Percentiles rank a stretch among this genome's conserved stretches.
Evolutionary conservation across 1,284 basidiomycete genomes (phyloP).

Genomic region (Rhodotorula sp.): DNA sequence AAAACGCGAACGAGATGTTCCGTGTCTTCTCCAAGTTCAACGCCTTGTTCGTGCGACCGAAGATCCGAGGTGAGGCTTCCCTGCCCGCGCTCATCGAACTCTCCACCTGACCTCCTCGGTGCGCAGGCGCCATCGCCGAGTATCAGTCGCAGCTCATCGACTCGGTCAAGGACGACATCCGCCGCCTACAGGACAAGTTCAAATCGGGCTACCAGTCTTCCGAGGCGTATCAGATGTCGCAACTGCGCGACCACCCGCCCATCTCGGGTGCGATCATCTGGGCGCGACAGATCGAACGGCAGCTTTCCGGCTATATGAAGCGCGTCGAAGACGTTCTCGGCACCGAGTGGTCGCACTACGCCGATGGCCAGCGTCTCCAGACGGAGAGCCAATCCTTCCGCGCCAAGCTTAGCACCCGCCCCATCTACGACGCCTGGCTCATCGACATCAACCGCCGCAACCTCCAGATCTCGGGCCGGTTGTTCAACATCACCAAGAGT

Average conservation of each 20-base stretch:
- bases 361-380: slow-evolving; percentile 96
- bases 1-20: slow-evolving; percentile 99
- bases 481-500: slow-evolving; percentile 89
- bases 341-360: slow-evolving; percentile 96
- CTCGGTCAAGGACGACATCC: slow-evolving; percentile 96
- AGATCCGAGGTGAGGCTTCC: slow-evolving; percentile 58
- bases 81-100: neutral
- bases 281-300: slow-evolving; percentile 96
- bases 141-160: slow-evolving; percentile 98
- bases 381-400: slow-evolving; percentile 87
- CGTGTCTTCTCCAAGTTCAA: slow-evolving; percentile 98
- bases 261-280: slow-evolving; percentile 98
- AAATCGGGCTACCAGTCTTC: slow-evolving; percentile 38
- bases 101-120: neutral
- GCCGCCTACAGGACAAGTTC: slow-evolving; percentile 83
- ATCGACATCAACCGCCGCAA: slow-evolving; percentile 89
- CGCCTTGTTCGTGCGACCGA: slow-evolving; percentile 94
- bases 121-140: slow-evolving; percentile 92
- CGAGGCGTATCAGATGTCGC: slow-evolving; percentile 76
- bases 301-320: slow-evolving; percentile 95
- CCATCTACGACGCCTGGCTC: slow-evolving; percentile 94
- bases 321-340: slow-evolving; percentile 99
- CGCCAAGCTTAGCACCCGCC: slow-evolving; percentile 89
- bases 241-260: slow-evolving; percentile 94
- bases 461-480: slow-evolving; percentile 85